Percentiles rank a stretch among this genome's conserved stretches.
These are phyloP conservation scores for Fusarium haematococcum DNA, from an alignment of 2,329 filamentous ascomycete species.

Conservation along the genomic window DNA sequence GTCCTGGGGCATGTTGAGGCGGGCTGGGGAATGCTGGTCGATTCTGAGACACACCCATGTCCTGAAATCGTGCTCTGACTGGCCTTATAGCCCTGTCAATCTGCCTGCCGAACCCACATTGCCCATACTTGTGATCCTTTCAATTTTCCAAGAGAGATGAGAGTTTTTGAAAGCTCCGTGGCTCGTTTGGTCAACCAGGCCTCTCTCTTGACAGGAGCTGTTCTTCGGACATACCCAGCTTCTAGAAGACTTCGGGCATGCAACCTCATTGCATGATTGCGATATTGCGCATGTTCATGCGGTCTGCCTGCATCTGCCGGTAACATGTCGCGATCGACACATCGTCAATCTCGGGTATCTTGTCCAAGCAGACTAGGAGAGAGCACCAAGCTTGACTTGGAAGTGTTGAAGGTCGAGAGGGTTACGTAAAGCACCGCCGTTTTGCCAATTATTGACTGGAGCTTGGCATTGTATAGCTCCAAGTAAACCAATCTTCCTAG, in stretches of 20 bases:
- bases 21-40: slow-evolving; percentile 47
- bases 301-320: slow-evolving; percentile 28
- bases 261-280: slow-evolving; percentile 23
- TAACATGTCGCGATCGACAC: slow-evolving; percentile 42
- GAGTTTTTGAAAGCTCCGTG: slow-evolving; percentile 17
- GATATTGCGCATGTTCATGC: slow-evolving; percentile 33
- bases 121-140: slow-evolving; percentile 33
- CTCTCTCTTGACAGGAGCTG: slow-evolving; percentile 26
- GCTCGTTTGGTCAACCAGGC: slow-evolving; percentile 20
- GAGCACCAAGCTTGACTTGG: slow-evolving; percentile 19
- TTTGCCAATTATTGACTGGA: neutral
- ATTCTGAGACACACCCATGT: slow-evolving; percentile 43
- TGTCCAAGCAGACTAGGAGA: slow-evolving; percentile 26
- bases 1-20: slow-evolving; percentile 20
- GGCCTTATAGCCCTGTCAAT: slow-evolving; percentile 23
- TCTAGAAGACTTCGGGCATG: slow-evolving; percentile 38
- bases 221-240: slow-evolving; percentile 18
- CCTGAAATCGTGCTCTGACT: slow-evolving; percentile 18
- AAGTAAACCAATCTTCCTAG: neutral
- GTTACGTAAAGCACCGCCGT: slow-evolving; percentile 21
- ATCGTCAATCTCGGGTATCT: slow-evolving; percentile 48
- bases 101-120: slow-evolving; percentile 25
- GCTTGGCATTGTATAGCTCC: neutral
- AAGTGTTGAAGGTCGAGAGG: slow-evolving; percentile 1
- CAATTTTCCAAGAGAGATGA: slow-evolving; percentile 40